Evolutionary conservation across 1,284 basidiomycete genomes (phyloP).

Genomic region (Moniliella sp.): DNA sequence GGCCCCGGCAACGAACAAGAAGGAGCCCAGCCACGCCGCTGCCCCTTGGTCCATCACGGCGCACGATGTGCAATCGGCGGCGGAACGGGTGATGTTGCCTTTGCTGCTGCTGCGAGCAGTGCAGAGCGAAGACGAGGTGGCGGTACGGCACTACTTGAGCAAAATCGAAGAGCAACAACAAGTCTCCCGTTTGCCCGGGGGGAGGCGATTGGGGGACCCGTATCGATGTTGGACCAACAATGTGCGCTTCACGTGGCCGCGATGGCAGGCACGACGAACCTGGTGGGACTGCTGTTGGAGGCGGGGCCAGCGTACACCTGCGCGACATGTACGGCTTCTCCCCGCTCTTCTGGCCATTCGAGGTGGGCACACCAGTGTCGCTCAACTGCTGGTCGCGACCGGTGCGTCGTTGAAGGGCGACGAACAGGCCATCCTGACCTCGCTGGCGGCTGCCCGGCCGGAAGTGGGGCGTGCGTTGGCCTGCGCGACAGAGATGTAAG

Average conservation of each 20-base stretch:
- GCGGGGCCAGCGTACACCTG: neutral
- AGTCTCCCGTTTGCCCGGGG: no score
- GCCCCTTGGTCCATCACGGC: neutral
- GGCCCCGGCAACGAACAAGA: no score
- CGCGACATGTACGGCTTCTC: neutral
- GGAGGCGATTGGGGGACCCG: neutral
- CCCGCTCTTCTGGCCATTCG: neutral
- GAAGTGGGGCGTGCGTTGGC: neutral
- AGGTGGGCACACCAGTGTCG: neutral
- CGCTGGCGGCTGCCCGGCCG: neutral
- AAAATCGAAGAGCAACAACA: no score
- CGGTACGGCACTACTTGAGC: neutral
- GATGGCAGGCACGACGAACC: neutral
- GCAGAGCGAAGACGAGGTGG: neutral
- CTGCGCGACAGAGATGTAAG: no score
- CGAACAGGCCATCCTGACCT: neutral
- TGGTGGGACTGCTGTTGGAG: neutral
- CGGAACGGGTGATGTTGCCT: neutral
- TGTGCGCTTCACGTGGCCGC: neutral
- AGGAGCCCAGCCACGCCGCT: no score
- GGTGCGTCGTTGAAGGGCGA: neutral
- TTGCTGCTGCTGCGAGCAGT: neutral
- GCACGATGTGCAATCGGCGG: neutral
- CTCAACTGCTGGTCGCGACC: neutral
- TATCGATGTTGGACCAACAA: neutral